These are phyloP conservation scores for Eucalyptus erythrocorys DNA, from an alignment of 345 rosid genomes.

Conservation along the genomic window DNA sequence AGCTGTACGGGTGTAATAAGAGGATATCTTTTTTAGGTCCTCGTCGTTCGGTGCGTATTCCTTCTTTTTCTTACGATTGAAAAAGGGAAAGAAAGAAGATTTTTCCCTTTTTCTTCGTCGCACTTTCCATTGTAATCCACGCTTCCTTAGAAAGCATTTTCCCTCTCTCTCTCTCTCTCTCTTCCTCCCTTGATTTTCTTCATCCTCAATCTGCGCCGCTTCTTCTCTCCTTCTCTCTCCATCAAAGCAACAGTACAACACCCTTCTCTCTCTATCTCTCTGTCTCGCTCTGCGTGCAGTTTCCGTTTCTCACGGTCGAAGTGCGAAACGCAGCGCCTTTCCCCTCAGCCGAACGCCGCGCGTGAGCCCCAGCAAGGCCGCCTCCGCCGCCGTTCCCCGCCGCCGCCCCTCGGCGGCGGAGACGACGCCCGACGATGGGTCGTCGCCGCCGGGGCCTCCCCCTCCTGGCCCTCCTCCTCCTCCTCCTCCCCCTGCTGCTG, in stretches of 20 bases:
- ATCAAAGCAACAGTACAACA: not conserved
- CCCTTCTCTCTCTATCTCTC: not conserved
- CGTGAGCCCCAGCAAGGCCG: not conserved
- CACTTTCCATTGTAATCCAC: not conserved
- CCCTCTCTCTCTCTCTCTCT: not conserved
- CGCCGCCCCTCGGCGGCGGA: no score
- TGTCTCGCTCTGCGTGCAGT: not conserved
- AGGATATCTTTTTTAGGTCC: not conserved
- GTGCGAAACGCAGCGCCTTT: not conserved
- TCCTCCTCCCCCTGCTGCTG: not conserved
- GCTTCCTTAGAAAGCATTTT: not conserved
- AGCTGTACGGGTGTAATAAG: not conserved
- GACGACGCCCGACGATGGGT: no score
- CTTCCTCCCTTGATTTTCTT: not conserved
- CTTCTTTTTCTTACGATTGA: not conserved
- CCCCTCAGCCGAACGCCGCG: not conserved
- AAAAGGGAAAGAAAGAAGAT: not conserved
- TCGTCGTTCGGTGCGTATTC: not conserved
- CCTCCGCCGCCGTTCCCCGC: not conserved
- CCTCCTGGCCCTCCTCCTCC: not conserved
- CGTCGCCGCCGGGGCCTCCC: no score
- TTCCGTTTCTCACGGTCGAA: not conserved
- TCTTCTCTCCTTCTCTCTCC: not conserved
- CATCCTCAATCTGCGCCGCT: slow-evolving; percentile 4
- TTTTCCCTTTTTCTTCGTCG: not conserved